phyloP scores from a whole-genome alignment of 805 yeast species.

The Candida tibetensis region DNA sequence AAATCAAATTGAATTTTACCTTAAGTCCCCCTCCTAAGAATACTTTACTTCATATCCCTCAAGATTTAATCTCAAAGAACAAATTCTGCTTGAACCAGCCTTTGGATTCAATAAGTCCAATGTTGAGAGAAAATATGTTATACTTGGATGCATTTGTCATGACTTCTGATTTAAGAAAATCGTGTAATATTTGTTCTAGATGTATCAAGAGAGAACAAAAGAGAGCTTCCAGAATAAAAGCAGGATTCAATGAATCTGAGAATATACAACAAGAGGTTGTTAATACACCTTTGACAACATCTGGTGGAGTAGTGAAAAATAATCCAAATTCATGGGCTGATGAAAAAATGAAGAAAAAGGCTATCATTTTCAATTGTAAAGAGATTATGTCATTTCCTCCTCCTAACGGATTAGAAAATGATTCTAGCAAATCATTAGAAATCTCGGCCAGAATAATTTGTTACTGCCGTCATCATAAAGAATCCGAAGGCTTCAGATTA shows the following conservation, averaged over 20 bases:
- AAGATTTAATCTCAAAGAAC: constrained; percentile 84
- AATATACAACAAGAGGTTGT: constrained; percentile 9
- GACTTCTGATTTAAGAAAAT: constrained; percentile 45
- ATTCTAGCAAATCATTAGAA: constrained; percentile 40
- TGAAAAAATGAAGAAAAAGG: constrained; percentile 69
- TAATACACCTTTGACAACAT: constrained; percentile 9
- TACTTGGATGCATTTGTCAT: constrained; percentile 80
- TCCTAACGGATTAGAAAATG: constrained; percentile 43
- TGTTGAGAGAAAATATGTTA: constrained; percentile 51
- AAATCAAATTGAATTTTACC: constrained; percentile 70
- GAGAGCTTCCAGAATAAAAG: constrained; percentile 88
- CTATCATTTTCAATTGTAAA: constrained; percentile 86
- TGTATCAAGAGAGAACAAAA: constrained; percentile 92
- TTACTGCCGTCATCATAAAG: constrained; percentile 94
- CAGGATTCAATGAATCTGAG: constrained; percentile 37
- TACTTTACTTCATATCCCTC: constrained; percentile 72
- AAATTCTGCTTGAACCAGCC: constrained; percentile 65
- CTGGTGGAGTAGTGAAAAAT: constrained; percentile 39
- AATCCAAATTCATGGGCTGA: constrained; percentile 74
- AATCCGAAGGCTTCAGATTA: constrained; percentile 77
- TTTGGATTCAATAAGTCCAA: constrained; percentile 41
- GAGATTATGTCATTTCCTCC: constrained; percentile 77
- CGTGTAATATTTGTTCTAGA: constrained; percentile 78
- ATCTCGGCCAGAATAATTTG: constrained; percentile 79
- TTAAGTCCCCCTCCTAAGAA: constrained; percentile 78